Conservation (phyloP, 2,329 filamentous ascomycete species). For the Myotisia sp. region DNA sequence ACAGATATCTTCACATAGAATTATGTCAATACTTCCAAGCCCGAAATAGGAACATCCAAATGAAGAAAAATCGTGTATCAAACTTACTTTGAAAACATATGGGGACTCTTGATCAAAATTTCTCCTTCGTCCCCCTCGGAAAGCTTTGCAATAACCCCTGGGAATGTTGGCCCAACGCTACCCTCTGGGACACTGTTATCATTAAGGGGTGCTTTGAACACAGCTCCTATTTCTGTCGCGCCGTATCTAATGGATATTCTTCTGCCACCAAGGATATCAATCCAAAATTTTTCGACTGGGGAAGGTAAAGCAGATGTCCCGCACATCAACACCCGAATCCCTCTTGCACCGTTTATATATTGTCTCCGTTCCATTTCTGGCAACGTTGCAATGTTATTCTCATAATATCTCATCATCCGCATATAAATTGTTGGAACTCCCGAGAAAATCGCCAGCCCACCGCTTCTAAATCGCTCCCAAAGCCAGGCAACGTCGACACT, state of each 20-base stretch:
- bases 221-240: conserved; percentile 28
- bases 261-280: conserved; percentile 13
- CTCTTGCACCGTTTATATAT: conserved; percentile 9
- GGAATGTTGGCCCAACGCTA: conserved; percentile 7
- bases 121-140: conserved; percentile 8
- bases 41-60: conserved; percentile 16
- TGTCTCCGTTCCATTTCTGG: conserved; percentile 1
- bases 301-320: conserved; percentile 9
- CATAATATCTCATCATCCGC: conserved; percentile 12
- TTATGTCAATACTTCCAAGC: too few species aligned
- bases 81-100: conserved; percentile 7
- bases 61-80: too few species aligned
- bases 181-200: too few species aligned
- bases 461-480: conserved; percentile 10
- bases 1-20: conserved; percentile 10
- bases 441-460: conserved; percentile 9
- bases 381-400: conserved; percentile 6
- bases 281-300: conserved; percentile 10
- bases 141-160: conserved; percentile 4
- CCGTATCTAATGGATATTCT: conserved; percentile 20
- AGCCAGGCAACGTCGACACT: conserved; percentile 8
- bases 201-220: conserved; percentile 25
- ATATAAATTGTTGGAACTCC: conserved; percentile 11
- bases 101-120: conserved; percentile 7
- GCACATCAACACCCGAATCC: conserved; percentile 8